Base-by-base conservation (phyloP, 2,329 filamentous ascomycete genomes). In the Fusarium zealandicum region DNA sequence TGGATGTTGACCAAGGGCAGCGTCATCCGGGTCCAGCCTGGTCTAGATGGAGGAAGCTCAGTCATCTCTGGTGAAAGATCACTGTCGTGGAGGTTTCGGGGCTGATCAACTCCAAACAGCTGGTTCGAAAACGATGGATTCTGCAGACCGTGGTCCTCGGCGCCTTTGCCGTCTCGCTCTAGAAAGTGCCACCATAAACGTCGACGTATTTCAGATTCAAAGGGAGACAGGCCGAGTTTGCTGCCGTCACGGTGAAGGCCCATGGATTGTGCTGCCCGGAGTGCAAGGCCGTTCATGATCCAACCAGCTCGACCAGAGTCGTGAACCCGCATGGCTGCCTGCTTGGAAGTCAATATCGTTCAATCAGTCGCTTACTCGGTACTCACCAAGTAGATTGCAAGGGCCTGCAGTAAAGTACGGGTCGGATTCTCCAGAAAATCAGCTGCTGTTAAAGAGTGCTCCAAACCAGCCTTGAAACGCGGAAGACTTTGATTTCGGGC, bases 21-120 rank as follows among this genome's bases (percentile, higher is more conserved):
- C 0, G 82, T 80, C 78, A 86, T 84, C 25, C 82, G 78, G 0
- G 85, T 86, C 68, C 82, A 85, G 13, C 80, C 80, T 3, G 69
- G 61, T 2, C 80, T 75, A 11, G 81, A 75, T 1, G 74, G 61
- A 0, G 82, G 81, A 2, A 80, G 75, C 0, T 77, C 73, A 8
- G 68, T 73, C 76, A 81, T 82, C 5, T 73, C 72, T 0, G 82
- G 80, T 4, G 70, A 68, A 1, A 86, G 67, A 35, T 84, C 80
- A 12, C 62, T 66, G 56, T 86, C 84, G 47, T 86, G 79, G 35
- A 85, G 70, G 50, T 86, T 86, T 3, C 81, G 72, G 1, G 83
- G 82, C 68, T 83, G 74, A 33, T 80, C 77, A 0, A 82, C 81
- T 27, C 82, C 78, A 9, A 17, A 49, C 6, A 57, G 16, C 3